These are phyloP conservation scores for Petasospora fabianii DNA, from an alignment of 1,139 yeast genomes.

Conservation along the genomic window DNA sequence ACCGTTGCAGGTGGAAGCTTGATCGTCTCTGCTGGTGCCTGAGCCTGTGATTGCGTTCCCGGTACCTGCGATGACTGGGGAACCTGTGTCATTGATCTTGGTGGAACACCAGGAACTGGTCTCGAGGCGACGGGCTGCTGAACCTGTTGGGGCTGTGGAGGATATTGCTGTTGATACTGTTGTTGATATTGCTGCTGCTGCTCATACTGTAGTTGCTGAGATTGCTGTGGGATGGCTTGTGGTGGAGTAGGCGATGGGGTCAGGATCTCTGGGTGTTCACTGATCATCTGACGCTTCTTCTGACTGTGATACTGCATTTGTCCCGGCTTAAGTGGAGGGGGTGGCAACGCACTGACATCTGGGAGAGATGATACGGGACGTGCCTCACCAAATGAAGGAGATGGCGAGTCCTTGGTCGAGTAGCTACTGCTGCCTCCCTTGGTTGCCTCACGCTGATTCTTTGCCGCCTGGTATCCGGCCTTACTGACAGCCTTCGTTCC, in stretches of 20 bases:
- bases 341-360: slow-evolving; percentile 45
- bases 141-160: not conserved
- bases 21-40: slow-evolving; percentile 8
- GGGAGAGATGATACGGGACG: slow-evolving; percentile 33
- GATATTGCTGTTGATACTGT: slow-evolving; percentile 9
- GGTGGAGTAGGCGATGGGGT: not conserved
- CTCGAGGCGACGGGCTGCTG: slow-evolving; percentile 10
- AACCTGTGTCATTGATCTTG: slow-evolving; percentile 3
- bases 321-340: slow-evolving; percentile 50
- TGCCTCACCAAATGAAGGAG: slow-evolving; percentile 21
- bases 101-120: slow-evolving; percentile 16
- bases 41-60: slow-evolving; percentile 3
- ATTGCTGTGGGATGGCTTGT: slow-evolving; percentile 13
- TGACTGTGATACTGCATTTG: slow-evolving; percentile 31
- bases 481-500: slow-evolving; percentile 46
- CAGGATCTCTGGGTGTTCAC: slow-evolving; percentile 1
- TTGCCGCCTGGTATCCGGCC: slow-evolving; percentile 42
- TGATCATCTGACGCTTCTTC: slow-evolving; percentile 14
- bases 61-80: slow-evolving; percentile 1
- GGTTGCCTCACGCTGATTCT: slow-evolving; percentile 27
- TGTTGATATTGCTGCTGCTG: slow-evolving; percentile 10
- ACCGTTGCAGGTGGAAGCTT: slow-evolving; percentile 14
- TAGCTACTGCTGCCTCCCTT: too few relatives aligned
- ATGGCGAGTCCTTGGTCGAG: slow-evolving; percentile 1
- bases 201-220: not conserved